These are phyloP conservation scores for Skeletonema costatum DNA, from an alignment of 108 stramenopile genomes.

Conservation along the genomic window DNA sequence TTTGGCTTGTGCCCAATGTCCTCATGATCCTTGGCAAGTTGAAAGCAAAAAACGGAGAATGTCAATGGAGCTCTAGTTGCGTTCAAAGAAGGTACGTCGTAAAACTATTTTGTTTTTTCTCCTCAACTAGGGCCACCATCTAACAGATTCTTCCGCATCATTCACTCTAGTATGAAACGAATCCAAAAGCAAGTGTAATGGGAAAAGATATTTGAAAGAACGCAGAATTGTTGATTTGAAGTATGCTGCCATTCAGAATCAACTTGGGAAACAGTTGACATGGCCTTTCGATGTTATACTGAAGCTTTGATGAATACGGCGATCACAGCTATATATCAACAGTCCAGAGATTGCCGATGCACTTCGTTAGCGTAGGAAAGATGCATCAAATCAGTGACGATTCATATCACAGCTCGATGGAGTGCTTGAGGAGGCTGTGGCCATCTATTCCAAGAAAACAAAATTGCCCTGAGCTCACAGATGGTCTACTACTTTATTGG, in stretches of 20 bases:
- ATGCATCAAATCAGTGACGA: constrained; percentile 22
- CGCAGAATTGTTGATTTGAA: constrained; percentile 51
- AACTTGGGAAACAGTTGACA: constrained; percentile 25
- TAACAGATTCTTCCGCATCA: background rate
- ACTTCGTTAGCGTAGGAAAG: constrained; percentile 31
- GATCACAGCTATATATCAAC: constrained; percentile 11
- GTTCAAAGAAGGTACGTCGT: constrained; percentile 45
- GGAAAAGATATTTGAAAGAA: constrained; percentile 47
- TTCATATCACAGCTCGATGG: constrained; percentile 19
- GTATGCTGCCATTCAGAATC: constrained; percentile 49
- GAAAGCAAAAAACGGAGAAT: constrained; percentile 25
- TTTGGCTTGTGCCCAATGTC: constrained; percentile 42
- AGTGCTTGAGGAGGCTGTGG: constrained; percentile 40
- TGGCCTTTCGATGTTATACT: constrained; percentile 48
- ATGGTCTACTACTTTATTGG: constrained; percentile 29
- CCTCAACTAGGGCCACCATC: no score
- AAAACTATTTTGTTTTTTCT: background rate
- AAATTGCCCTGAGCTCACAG: constrained; percentile 10
- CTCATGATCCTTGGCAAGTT: constrained; percentile 50
- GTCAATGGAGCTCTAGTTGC: constrained; percentile 43
- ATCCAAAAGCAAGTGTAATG: constrained; percentile 46
- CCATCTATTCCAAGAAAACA: constrained; percentile 24
- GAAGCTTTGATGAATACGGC: constrained; percentile 49
- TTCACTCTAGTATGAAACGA: constrained; percentile 31
- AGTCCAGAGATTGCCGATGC: constrained; percentile 41